A percentile compares a stretch with the other conserved stretches of the same genome.
phyloP scores from a whole-genome alignment of 1,284 basidiomycete species.

The Heterobasidion irregulare region DNA sequence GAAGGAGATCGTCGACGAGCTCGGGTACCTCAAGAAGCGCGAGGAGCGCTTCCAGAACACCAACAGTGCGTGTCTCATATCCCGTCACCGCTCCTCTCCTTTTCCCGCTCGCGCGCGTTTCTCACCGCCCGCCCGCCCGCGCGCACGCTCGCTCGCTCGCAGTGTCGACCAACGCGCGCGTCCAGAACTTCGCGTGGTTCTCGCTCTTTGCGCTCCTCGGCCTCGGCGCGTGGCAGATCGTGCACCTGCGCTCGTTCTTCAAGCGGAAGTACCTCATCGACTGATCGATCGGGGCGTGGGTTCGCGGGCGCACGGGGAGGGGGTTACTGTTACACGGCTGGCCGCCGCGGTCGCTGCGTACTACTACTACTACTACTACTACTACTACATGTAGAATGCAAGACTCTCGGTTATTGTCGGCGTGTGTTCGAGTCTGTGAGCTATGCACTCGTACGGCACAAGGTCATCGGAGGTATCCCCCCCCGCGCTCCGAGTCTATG shows the following conservation, averaged over 20 bases:
- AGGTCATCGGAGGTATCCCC: too few relatives aligned
- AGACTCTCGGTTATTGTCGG: too few relatives aligned
- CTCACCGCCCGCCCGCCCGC: not conserved
- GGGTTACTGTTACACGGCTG: too few relatives aligned
- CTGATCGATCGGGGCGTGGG: constrained; percentile 21
- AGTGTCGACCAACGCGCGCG: constrained; percentile 87
- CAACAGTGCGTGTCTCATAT: constrained; percentile 79
- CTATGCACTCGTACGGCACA: too few relatives aligned
- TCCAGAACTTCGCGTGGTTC: constrained; percentile 90
- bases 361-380: too few relatives aligned
- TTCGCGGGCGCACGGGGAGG: too few relatives aligned
- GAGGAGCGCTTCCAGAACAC: constrained; percentile 90
- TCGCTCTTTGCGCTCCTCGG: constrained; percentile 73
- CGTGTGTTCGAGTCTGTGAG: too few relatives aligned
- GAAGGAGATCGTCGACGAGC: constrained; percentile 91
- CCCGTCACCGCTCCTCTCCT: not conserved
- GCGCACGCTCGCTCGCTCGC: too few relatives aligned
- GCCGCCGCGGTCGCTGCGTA: too few relatives aligned
- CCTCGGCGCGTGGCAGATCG: constrained; percentile 92
- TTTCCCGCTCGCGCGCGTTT: not conserved
- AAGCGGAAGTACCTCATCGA: constrained; percentile 97
- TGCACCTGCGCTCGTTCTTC: constrained; percentile 92
- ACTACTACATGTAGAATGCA: too few relatives aligned
- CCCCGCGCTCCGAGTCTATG: too few relatives aligned
- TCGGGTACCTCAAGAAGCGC: constrained; percentile 85